Percentiles rank a stretch among this genome's conserved stretches.
phyloP scores from a whole-genome alignment of 225 moss, liverwort and hornwort genomes.

The Sphagnum contortum region DNA sequence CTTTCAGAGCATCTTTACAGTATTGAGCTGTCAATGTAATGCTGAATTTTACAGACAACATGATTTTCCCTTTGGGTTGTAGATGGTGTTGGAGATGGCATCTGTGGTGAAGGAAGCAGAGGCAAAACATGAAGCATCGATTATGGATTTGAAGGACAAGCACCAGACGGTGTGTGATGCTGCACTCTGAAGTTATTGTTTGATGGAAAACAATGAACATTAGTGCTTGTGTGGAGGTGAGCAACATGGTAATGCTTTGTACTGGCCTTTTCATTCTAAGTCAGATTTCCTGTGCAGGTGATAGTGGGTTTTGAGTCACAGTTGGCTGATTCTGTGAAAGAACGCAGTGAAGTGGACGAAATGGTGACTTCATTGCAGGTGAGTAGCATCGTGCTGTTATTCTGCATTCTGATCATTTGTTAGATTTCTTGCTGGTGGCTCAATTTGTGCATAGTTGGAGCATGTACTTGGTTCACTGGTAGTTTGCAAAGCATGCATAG shows the following conservation, averaged over 20 bases:
- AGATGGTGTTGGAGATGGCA: conserved; percentile 40
- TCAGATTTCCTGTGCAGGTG: conserved; percentile 7
- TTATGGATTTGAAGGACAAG: conserved; percentile 66
- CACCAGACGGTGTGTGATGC: conserved; percentile 37
- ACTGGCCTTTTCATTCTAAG: too few relatives aligned
- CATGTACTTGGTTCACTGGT: too few relatives aligned
- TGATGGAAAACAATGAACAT: neutral
- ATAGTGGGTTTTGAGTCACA: conserved; percentile 64
- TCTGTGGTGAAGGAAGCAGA: conserved; percentile 65
- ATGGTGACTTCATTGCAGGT: conserved; percentile 47
- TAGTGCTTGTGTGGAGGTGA: neutral
- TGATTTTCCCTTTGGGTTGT: neutral
- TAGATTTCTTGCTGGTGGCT: too few relatives aligned
- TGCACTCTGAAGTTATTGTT: neutral
- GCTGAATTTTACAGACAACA: too few relatives aligned
- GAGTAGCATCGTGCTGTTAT: neutral
- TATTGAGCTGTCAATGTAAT: too few relatives aligned
- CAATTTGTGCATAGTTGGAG: too few relatives aligned
- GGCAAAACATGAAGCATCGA: conserved; percentile 48
- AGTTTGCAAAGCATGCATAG: too few relatives aligned
- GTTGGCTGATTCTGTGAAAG: conserved; percentile 50
- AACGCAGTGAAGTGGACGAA: conserved; percentile 43
- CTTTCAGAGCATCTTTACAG: too few relatives aligned
- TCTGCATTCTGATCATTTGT: too few relatives aligned
- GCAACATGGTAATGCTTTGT: neutral